Evolutionary conservation across 108 stramenopile species (phyloP).

Genomic region (Aurantiochytrium sp.): DNA sequence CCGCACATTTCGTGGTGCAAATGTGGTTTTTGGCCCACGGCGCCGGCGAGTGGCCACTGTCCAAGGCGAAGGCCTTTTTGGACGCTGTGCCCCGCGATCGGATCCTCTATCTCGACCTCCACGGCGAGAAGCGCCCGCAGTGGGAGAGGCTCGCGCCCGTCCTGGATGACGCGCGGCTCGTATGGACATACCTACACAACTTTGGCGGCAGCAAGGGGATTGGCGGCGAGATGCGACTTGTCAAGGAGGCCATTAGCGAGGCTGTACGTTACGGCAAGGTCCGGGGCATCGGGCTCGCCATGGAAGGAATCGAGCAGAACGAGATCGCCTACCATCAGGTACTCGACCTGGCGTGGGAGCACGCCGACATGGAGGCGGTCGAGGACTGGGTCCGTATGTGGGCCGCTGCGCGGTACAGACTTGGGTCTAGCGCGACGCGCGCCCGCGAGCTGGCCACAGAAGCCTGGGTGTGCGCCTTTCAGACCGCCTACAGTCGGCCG

Average conservation of each 20-base stretch:
- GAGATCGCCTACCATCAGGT: slow-evolving; percentile 7
- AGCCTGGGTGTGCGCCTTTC: neutral
- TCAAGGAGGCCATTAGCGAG: neutral
- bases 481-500: neutral
- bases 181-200: slow-evolving; percentile 15
- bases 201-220: neutral
- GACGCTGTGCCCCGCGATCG: neutral
- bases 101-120: neutral
- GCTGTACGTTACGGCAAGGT: neutral
- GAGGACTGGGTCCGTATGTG: neutral
- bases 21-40: slow-evolving; percentile 18
- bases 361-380: neutral
- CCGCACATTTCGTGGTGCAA: neutral
- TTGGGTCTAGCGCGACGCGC: neutral
- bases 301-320: slow-evolving; percentile 31
- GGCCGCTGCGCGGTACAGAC: neutral
- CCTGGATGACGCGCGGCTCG: neutral
- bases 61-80: neutral
- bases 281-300: slow-evolving; percentile 4
- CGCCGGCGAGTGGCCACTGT: neutral
- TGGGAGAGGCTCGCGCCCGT: neutral
- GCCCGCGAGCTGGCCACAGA: neutral
- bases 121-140: neutral
- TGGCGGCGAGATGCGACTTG: neutral
- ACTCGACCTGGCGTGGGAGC: neutral